These are phyloP conservation scores for Salix koriyanagi DNA, from an alignment of 345 rosid species.

Conservation along the genomic window DNA sequence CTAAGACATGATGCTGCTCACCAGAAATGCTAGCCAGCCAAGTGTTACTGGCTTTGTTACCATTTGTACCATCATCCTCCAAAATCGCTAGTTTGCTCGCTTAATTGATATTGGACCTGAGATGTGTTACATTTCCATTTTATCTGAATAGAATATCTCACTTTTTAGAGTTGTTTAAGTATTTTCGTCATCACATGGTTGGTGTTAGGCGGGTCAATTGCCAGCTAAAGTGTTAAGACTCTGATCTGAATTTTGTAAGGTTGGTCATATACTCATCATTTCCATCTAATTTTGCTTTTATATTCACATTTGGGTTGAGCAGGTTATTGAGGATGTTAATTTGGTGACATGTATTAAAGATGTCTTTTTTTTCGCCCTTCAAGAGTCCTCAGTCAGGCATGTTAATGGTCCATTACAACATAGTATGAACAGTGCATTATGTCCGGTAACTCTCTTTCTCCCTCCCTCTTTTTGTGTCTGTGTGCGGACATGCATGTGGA, in stretches of 20 bases:
- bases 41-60: background rate
- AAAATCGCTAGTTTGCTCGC: background rate
- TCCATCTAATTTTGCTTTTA: background rate
- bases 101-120: background rate
- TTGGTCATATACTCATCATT: conserved; percentile 1
- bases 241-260: background rate
- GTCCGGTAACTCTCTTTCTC: conserved; percentile 42
- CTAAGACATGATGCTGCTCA: background rate
- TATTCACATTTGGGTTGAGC: conserved; percentile 34
- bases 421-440: conserved; percentile 38
- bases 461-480: background rate
- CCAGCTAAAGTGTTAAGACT: background rate
- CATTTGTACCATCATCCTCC: background rate
- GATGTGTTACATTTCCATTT: background rate
- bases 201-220: background rate
- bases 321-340: conserved; percentile 68
- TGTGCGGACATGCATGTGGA: background rate
- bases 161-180: background rate
- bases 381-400: conserved; percentile 49
- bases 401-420: conserved; percentile 35
- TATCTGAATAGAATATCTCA: background rate
- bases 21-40: background rate
- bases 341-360: conserved; percentile 60
- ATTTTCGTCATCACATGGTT: background rate
- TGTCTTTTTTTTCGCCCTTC: conserved; percentile 50